A percentile compares a stretch with the other conserved stretches of the same genome.
phyloP scores from a whole-genome alignment of 495 filamentous ascomycete species.

The Haplographium delicatum region DNA sequence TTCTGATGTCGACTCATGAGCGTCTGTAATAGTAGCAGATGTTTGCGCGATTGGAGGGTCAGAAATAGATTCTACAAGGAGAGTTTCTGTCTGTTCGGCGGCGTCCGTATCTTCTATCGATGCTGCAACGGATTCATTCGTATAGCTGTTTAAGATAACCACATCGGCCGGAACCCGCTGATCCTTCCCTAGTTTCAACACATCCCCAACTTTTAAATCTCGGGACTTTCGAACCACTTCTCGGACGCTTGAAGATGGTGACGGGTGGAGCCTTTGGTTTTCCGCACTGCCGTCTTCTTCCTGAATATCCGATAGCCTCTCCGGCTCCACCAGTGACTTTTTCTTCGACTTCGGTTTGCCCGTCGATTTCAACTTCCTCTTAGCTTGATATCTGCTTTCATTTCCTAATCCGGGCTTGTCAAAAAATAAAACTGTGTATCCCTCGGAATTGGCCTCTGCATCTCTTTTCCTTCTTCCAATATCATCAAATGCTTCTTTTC shows the following conservation, averaged over 20 bases:
- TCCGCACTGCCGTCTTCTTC: conserved; percentile 33
- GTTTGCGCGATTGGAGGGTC: conserved; percentile 26
- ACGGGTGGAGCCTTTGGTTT: conserved; percentile 20
- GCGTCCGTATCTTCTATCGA: conserved; percentile 19
- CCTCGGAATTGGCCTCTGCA: conserved; percentile 90
- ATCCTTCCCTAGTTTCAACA: conserved; percentile 85
- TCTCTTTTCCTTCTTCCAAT: conserved; percentile 80
- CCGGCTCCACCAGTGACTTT: conserved; percentile 20
- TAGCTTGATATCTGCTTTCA: conserved; percentile 26
- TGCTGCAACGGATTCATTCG: conserved; percentile 50
- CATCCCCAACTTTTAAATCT: conserved; percentile 93
- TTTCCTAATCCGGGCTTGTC: conserved; percentile 36
- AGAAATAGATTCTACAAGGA: conserved; percentile 23
- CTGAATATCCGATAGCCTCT: conserved; percentile 35
- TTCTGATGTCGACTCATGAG: conserved; percentile 31
- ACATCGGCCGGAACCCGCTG: conserved; percentile 93
- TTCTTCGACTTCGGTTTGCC: conserved; percentile 31
- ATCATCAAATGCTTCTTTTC: conserved; percentile 95
- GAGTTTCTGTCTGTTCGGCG: neutral
- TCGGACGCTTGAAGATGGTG: conserved; percentile 39
- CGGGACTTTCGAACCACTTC: conserved; percentile 74
- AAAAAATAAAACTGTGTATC: conserved; percentile 74
- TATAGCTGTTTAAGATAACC: conserved; percentile 80
- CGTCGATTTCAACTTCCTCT: conserved; percentile 33
- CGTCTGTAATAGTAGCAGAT: conserved; percentile 23